Evolutionary conservation across 331 rosid species (phyloP).

Genomic region (Dryas integrifolia): DNA sequence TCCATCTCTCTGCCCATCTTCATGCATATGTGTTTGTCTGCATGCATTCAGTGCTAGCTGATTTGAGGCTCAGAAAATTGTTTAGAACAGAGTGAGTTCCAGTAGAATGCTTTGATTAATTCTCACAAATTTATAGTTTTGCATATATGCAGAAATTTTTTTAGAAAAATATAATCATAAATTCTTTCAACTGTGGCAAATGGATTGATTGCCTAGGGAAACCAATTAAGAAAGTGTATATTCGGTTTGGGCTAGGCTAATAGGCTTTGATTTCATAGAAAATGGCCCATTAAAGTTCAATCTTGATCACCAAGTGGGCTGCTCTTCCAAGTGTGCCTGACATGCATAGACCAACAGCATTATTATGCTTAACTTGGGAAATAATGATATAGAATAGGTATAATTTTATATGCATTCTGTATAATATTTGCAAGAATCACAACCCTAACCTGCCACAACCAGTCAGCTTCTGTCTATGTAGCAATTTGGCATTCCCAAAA

Average conservation of each 20-base stretch:
- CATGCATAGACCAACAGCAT: neutral
- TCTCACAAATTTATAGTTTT: neutral
- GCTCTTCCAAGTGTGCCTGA: neutral
- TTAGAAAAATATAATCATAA: neutral
- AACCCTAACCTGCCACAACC: too few relatives aligned
- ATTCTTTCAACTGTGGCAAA: neutral
- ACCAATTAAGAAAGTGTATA: neutral
- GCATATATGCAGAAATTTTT: too few relatives aligned
- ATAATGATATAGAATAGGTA: neutral
- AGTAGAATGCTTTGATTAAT: neutral
- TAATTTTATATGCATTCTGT: too few relatives aligned
- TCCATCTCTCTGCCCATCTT: neutral
- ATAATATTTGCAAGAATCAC: too few relatives aligned
- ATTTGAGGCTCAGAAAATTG: too few relatives aligned
- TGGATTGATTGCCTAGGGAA: slow-evolving; percentile 2
- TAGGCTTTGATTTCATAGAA: neutral
- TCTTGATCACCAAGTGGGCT: neutral
- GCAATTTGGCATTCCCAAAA: too few relatives aligned
- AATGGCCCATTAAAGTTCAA: neutral
- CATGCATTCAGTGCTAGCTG: neutral
- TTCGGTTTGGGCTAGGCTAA: neutral
- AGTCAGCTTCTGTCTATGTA: too few relatives aligned
- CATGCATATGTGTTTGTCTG: neutral
- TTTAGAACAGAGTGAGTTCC: too few relatives aligned
- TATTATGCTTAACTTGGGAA: neutral